A percentile compares a stretch with the other conserved stretches of the same genome.
Conservation (phyloP, 441 rosid species). For the Erodium moschatum region DNA sequence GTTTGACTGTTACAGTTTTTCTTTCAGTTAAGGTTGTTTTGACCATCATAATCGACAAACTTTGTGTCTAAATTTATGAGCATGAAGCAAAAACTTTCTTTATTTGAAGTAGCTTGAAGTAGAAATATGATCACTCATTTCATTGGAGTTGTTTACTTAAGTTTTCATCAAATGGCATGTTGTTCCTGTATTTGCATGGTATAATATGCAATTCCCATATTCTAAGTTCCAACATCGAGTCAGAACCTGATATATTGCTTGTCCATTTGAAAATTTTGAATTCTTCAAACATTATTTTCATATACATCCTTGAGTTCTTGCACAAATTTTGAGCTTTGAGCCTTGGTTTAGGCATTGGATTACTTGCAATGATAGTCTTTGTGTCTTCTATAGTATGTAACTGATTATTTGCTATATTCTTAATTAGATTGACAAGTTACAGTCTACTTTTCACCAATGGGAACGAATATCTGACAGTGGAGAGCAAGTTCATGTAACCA, state of each 20-base stretch:
- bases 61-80: background rate
- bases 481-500: conserved; percentile 52
- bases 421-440: conserved; percentile 80
- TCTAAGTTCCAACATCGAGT: too few species aligned
- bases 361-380: background rate
- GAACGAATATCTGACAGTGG: conserved; percentile 53
- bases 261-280: background rate
- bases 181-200: too few species aligned
- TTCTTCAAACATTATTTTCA: background rate
- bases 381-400: background rate
- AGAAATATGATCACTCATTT: background rate
- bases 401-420: conserved; percentile 12
- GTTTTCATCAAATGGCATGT: too few species aligned
- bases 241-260: too few species aligned
- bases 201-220: too few species aligned
- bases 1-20: background rate
- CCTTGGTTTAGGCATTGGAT: background rate
- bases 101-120: background rate
- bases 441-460: conserved; percentile 79
- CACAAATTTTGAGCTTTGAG: background rate
- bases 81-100: background rate
- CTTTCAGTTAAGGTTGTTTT: background rate
- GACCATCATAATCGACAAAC: background rate
- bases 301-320: background rate
- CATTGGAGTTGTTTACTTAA: too few species aligned